Evolutionary conservation across 352 stramenopile species (phyloP).

Genomic region (Globisporangium abappressorium): DNA sequence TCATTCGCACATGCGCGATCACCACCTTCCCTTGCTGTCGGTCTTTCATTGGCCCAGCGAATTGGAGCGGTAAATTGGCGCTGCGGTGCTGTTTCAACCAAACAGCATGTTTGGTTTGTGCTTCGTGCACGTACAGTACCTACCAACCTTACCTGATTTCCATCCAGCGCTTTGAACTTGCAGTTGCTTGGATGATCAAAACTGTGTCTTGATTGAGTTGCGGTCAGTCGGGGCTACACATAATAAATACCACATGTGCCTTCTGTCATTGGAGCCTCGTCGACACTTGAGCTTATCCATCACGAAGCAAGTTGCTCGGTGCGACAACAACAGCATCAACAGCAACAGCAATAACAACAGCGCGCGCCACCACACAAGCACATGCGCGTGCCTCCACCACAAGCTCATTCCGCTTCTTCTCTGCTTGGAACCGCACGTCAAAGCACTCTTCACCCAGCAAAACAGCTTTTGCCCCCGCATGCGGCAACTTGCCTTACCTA

Average conservation of each 20-base stretch:
- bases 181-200: neutral
- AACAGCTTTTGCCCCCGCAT: neutral
- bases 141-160: neutral
- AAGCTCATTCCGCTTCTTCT: conserved; percentile 14
- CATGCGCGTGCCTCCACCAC: conserved; percentile 1
- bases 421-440: conserved; percentile 3
- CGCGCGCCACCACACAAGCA: neutral
- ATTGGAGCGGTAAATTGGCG: neutral
- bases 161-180: neutral
- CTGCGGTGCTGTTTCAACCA: neutral
- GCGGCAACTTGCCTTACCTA: neutral
- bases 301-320: neutral
- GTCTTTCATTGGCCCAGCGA: neutral
- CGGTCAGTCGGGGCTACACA: neutral
- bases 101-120: neutral
- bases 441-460: conserved; percentile 8
- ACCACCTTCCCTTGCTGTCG: too few species aligned
- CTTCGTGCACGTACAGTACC: neutral
- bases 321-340: neutral
- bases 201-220: neutral
- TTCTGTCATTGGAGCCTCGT: neutral
- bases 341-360: neutral
- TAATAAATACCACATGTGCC: neutral
- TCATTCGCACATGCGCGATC: too few species aligned
- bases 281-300: neutral